These are phyloP conservation scores for Moricandia moricandioides DNA, from an alignment of 345 rosid species.

Conservation along the genomic window DNA sequence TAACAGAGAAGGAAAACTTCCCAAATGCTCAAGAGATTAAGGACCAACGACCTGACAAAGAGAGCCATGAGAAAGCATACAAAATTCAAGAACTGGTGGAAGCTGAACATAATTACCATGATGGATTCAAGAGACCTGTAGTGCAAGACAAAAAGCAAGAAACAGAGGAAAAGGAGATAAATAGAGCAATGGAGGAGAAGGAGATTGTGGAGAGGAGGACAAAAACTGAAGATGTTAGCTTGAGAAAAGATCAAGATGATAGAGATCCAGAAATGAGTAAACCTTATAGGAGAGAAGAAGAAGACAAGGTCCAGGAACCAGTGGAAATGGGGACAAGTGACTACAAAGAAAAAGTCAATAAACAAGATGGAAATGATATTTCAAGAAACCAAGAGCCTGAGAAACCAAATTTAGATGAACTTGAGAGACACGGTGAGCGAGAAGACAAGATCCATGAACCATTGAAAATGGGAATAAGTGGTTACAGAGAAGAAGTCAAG, in stretches of 20 bases:
- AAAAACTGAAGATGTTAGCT: slow-evolving; percentile 17
- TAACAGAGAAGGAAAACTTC: neutral
- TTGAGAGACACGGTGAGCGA: no score
- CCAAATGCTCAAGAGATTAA: neutral
- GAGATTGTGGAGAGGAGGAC: neutral
- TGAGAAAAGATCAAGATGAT: neutral
- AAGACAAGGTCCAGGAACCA: slow-evolving; percentile 6
- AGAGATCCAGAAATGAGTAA: neutral
- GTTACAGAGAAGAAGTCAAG: slow-evolving; percentile 4
- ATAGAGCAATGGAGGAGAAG: neutral
- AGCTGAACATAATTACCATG: neutral
- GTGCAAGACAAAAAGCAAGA: neutral
- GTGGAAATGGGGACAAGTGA: slow-evolving; percentile 3
- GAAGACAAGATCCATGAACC: no score
- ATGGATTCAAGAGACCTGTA: neutral
- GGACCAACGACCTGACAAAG: neutral
- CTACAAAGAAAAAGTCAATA: slow-evolving; percentile 8
- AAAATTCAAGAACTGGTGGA: slow-evolving; percentile 9
- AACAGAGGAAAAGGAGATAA: neutral
- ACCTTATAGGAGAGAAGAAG: slow-evolving; percentile 1
- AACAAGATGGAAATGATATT: neutral
- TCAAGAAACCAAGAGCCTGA: no score
- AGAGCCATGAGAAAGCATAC: neutral
- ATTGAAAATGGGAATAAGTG: slow-evolving; percentile 1
- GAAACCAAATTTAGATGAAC: no score